phyloP scores from a whole-genome alignment of 2,329 filamentous ascomycete genomes.

The Apiospora koreana region DNA sequence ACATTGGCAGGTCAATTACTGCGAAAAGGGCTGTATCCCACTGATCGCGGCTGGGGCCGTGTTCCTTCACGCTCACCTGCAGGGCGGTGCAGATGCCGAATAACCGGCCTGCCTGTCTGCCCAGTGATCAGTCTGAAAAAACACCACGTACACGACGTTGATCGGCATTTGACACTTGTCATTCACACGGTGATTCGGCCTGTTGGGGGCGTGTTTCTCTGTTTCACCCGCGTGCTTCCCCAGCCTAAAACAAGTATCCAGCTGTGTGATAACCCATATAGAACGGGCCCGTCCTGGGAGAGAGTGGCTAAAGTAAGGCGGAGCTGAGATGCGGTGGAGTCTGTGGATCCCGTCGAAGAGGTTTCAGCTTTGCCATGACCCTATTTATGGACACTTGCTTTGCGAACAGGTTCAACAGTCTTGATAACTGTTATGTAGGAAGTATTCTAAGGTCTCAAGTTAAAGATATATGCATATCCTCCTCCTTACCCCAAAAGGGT shows the following conservation, averaged over 20 bases:
- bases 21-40: neutral
- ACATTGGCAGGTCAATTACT: neutral
- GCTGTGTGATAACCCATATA: neutral
- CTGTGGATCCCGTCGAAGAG: neutral
- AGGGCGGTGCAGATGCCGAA: neutral
- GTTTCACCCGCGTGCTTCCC: neutral
- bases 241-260: neutral
- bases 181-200: neutral
- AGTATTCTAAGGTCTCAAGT: too few species aligned
- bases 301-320: neutral
- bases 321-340: constrained; percentile 2
- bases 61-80: neutral
- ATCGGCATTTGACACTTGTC: neutral
- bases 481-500: too few species aligned
- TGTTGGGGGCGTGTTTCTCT: neutral
- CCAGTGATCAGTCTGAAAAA: neutral
- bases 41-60: neutral
- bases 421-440: too few species aligned
- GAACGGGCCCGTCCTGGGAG: neutral
- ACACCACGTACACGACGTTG: neutral
- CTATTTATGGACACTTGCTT: neutral
- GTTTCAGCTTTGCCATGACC: neutral
- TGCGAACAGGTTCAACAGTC: too few species aligned
- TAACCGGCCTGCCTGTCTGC: neutral
- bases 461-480: too few species aligned